Conservation (phyloP, 768 basidiomycete species). For the Antrodiella citrinella region DNA sequence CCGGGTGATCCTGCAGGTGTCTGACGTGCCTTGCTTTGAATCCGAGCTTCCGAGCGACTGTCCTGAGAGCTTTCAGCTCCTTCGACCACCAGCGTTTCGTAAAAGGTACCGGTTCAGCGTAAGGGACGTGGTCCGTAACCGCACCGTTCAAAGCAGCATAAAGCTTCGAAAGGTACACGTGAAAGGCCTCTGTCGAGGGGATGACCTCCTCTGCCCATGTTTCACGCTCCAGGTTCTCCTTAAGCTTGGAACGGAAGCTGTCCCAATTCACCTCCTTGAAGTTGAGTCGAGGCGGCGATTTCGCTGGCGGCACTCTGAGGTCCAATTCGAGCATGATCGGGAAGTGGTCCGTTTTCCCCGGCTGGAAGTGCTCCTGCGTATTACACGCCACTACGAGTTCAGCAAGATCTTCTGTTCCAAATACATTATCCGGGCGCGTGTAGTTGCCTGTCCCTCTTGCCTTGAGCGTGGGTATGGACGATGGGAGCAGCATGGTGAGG, state of each 20-base stretch:
- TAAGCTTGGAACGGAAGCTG: constrained; percentile 17
- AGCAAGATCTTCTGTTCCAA: constrained; percentile 15
- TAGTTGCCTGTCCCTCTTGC: constrained; percentile 23
- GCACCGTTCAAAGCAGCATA: constrained; percentile 12
- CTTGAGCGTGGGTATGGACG: constrained; percentile 27
- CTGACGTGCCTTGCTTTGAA: constrained; percentile 4
- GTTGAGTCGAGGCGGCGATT: constrained; percentile 10
- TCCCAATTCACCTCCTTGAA: constrained; percentile 26
- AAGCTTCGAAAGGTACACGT: constrained; percentile 2
- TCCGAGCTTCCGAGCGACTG: constrained; percentile 11
- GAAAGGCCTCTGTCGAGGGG: constrained; percentile 6
- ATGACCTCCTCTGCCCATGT: neutral
- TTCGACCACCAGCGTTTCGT: constrained; percentile 27
- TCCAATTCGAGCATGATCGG: constrained; percentile 27
- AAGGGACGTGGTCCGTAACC: constrained; percentile 16
- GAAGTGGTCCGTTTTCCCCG: constrained; percentile 31
- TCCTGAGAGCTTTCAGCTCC: constrained; percentile 19
- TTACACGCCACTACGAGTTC: constrained; percentile 23
- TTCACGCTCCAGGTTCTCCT: neutral
- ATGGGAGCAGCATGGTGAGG: constrained; percentile 28
- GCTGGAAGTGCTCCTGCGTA: constrained; percentile 9
- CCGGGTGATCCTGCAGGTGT: constrained; percentile 6
- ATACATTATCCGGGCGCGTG: constrained; percentile 38
- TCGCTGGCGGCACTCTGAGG: constrained; percentile 4
- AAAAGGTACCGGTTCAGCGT: constrained; percentile 13